A percentile compares a stretch with the other conserved stretches of the same genome.
These are phyloP conservation scores for Russula brevipes DNA, from an alignment of 768 basidiomycete genomes.

Conservation along the genomic window DNA sequence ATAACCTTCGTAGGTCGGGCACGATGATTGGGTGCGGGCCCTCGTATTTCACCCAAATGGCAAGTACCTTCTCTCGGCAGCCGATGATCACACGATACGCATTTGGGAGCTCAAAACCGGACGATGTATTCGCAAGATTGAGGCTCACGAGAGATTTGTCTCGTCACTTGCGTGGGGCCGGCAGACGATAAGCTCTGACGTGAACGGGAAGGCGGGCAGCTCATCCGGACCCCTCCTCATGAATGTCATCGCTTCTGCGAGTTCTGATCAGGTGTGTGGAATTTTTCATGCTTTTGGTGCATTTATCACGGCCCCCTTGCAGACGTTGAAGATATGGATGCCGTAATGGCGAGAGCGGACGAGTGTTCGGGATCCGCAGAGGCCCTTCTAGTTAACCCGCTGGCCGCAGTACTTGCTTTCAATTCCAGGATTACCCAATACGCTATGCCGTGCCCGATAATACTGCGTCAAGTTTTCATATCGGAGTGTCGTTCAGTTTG, in stretches of 20 bases:
- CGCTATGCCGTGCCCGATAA: slow-evolving; percentile 17
- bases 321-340: slow-evolving; percentile 27
- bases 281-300: neutral
- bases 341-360: slow-evolving; percentile 16
- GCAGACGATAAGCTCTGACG: slow-evolving; percentile 18
- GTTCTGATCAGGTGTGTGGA: slow-evolving; percentile 23
- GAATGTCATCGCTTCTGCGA: slow-evolving; percentile 25
- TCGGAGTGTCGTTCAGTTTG: slow-evolving; percentile 15
- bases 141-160: slow-evolving; percentile 25
- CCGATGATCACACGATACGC: slow-evolving; percentile 55
- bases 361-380: neutral
- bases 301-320: neutral
- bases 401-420: slow-evolving; percentile 19
- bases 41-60: slow-evolving; percentile 55
- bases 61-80: slow-evolving; percentile 51
- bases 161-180: slow-evolving; percentile 25
- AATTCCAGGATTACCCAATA: slow-evolving; percentile 18
- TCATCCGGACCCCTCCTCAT: slow-evolving; percentile 18
- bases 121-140: slow-evolving; percentile 36
- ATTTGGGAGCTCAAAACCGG: slow-evolving; percentile 55
- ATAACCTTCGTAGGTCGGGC: slow-evolving; percentile 30
- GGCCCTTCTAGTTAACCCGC: slow-evolving; percentile 11
- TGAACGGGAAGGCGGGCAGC: slow-evolving; percentile 17
- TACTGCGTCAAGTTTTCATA: slow-evolving; percentile 5
- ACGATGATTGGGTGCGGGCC: slow-evolving; percentile 56